These are phyloP conservation scores for Bocquillonia castaneifolia DNA, from an alignment of 441 rosid species.

Conservation along the genomic window DNA sequence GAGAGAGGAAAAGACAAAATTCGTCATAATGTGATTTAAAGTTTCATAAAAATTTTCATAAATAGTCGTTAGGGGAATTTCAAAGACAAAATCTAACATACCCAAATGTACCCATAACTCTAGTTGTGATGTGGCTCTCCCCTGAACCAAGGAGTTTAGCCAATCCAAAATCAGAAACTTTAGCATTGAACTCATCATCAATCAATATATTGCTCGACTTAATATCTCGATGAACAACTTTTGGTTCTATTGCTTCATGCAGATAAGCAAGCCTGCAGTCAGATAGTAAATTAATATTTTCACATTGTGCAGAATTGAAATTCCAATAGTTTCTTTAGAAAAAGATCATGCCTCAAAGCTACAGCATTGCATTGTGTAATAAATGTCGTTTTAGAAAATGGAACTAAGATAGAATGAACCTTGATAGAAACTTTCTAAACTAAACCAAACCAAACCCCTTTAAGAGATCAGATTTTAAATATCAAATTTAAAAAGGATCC, in stretches of 20 bases:
- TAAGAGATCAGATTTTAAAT: neutral
- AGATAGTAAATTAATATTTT: constrained; percentile 1
- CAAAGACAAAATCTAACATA: constrained; percentile 21
- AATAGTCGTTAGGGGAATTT: neutral
- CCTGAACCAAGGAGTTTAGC: constrained; percentile 91
- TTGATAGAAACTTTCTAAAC: neutral
- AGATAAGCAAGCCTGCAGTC: constrained; percentile 72
- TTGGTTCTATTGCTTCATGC: constrained; percentile 94
- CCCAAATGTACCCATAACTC: constrained; percentile 99
- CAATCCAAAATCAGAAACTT: constrained; percentile 89
- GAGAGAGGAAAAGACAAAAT: neutral
- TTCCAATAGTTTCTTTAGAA: neutral
- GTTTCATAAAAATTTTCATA: too few species aligned
- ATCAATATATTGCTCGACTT: constrained; percentile 92
- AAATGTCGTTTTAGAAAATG: neutral
- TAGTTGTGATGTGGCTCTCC: constrained; percentile 86
- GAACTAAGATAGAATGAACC: neutral
- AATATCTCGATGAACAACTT: constrained; percentile 91
- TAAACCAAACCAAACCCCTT: too few species aligned
- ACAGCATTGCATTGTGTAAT: neutral
- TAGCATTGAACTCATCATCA: constrained; percentile 75
- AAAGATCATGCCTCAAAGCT: neutral
- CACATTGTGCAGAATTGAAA: constrained; percentile 4
- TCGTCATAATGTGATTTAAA: neutral
- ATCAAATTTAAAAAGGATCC: neutral